Base-by-base conservation (phyloP, 371 early-diverging fungal species). In the Paraphysoderma sedebokerense region DNA sequence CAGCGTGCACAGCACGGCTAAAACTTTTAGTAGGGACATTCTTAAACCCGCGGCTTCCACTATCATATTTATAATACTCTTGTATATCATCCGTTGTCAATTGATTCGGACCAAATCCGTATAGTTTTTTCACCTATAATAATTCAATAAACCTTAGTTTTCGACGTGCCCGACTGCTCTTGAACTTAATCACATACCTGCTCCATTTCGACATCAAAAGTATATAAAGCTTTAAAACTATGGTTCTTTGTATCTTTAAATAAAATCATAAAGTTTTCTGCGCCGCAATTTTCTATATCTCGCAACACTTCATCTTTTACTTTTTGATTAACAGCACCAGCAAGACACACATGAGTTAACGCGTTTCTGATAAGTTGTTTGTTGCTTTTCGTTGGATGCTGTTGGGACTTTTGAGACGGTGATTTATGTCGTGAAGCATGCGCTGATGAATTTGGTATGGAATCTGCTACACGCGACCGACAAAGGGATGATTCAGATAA, bases 191-290 rank as follows among this genome's bases (percentile, higher is more conserved):
- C 9, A 40, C 40, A 6, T n/a, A 40, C 27, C 42, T 23, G 29
- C 27, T 17, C 8, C 11, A n/a, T 8, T 8, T 42, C 42, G 19
- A 46, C 33, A 7, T 19, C 47, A 4, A 20, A 23, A 24, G 46
- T n/a, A 41, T 46, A 46, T 9, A 46, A 41, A n/a, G 20, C 47
- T 41, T 46, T 46, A 31, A 46, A 46, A 17, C 47, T 24, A 22
- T 46, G 47, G 17, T 46, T 33, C 47, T 46, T 45, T 15, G 38
- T 5, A 3, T 41, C 47, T n/a, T 41, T 24, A 20, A 46, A 8
- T 9, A 46, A 20, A 7, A 46, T 13, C 3, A 46, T 41, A 46
- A 46, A 46, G 38, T 46, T 37, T 9, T 44, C 46, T 17, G 7
- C 8, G 24, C 24, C 42, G n/a, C 39, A 46, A 27, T 19, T 24